A percentile compares a stretch with the other conserved stretches of the same genome.
phyloP scores from a whole-genome alignment of 306 rosid species.

The Benincasa hispida region DNA sequence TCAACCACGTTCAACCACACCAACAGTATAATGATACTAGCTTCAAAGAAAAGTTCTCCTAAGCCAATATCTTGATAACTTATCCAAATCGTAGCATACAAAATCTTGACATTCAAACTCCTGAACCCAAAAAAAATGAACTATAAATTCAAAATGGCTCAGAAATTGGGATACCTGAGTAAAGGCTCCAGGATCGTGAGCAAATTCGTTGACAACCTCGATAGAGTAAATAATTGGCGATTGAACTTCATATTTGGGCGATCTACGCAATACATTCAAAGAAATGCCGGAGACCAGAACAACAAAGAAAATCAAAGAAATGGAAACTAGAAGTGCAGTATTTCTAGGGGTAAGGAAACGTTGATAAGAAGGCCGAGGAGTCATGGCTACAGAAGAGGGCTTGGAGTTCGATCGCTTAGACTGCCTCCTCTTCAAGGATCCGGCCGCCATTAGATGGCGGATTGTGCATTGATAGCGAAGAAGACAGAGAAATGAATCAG shows the following conservation, averaged over 20 bases:
- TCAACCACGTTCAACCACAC: background rate
- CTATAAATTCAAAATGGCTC: background rate
- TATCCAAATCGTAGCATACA: background rate
- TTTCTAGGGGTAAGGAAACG: conserved; percentile 3
- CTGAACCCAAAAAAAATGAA: background rate
- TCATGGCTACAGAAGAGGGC: conserved; percentile 30
- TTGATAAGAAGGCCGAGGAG: conserved; percentile 18
- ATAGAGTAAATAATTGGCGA: conserved; percentile 20
- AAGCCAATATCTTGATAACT: background rate
- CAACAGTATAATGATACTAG: background rate
- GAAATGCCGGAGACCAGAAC: conserved; percentile 33
- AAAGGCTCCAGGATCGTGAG: conserved; percentile 80
- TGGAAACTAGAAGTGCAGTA: conserved; percentile 19
- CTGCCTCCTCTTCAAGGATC: conserved; percentile 38
- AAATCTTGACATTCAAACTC: background rate
- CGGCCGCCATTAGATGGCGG: conserved; percentile 28
- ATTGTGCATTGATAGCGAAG: background rate
- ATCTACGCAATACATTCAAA: conserved; percentile 18
- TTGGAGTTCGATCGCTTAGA: conserved; percentile 19
- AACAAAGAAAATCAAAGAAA: conserved; percentile 16
- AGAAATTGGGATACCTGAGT: conserved; percentile 50
- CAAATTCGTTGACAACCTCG: conserved; percentile 64
- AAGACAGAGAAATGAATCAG: background rate
- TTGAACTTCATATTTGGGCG: background rate
- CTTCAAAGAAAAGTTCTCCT: background rate